Base-by-base conservation (phyloP, 192 early-diverging fungal genomes). In the Dissophora ornata region DNA sequence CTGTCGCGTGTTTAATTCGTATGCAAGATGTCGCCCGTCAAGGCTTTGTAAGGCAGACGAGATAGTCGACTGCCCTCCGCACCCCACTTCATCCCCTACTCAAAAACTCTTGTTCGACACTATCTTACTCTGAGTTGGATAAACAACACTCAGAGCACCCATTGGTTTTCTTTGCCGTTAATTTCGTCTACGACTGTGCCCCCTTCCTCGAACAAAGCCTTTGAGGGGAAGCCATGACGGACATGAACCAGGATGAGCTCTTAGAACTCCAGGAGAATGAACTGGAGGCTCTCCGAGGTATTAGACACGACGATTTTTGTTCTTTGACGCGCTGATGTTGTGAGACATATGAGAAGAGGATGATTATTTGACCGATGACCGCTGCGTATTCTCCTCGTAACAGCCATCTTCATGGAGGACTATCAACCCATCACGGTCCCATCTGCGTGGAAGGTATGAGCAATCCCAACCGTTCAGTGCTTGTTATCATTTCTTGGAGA, bases 221-320 rank as follows among this genome's bases (percentile, higher is more conserved):
- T 41, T 29, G 21, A 12, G 25, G 34, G 29, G 25, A 30, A 53
- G 44, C 36, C 59, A 71, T 71, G 69, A 47, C 79, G 41, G 53
- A 48, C 24, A 60, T 71, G 69, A 80, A 82, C 71, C 69, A 84
- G 28, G 82, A 78, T 50, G 86, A 86, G 74, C 59, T 88, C 36
- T 45, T 82, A 13, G 85, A 89, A 67, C 67, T 89, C 29, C 92
- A 93, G 80, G 67, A 85, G 42, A 88, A 91, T 71, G 92, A 93
- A 80, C 75, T 93, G 26, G 89, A 88, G 55, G 91, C 89, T 30
- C 74, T 93, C 15, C 69, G 80, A 73, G 88, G 87, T 38, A 45
- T n/a, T 4, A 18, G 12, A 9, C 36, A 38, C 36, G 12, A 9
- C 12, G 36, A 12, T 12, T 38, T 5, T 12, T 38, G 36, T 38